Evolutionary conservation across 2,329 filamentous ascomycete species (phyloP).

Genomic region (Ascocoryne sarcoides): DNA sequence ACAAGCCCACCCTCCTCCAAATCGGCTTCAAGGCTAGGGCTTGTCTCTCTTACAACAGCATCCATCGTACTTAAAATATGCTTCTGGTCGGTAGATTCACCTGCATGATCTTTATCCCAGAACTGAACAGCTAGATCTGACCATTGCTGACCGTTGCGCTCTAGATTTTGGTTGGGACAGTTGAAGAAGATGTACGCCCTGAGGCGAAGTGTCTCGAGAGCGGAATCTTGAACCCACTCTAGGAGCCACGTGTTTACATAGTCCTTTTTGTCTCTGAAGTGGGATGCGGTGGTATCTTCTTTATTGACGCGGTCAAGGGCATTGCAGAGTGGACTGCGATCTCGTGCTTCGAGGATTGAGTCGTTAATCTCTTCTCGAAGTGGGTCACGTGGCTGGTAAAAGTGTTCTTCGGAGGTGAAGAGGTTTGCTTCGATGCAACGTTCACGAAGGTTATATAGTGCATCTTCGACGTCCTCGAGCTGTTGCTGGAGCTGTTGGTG

Average conservation of each 20-base stretch:
- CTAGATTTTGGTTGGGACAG: constrained; percentile 5
- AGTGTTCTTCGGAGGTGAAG: constrained; percentile 14
- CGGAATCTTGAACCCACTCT: constrained; percentile 16
- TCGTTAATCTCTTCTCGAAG: constrained; percentile 19
- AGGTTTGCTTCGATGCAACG: constrained; percentile 14
- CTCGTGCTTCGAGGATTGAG: constrained; percentile 12
- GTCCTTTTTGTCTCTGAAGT: constrained; percentile 14
- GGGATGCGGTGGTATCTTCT: neutral
- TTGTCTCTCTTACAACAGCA: constrained; percentile 11
- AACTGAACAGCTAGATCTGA: constrained; percentile 10
- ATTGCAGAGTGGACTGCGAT: constrained; percentile 14
- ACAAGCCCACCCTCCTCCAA: neutral
- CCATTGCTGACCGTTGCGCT: constrained; percentile 14
- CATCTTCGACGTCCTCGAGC: constrained; percentile 13
- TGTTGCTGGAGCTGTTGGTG: constrained; percentile 11
- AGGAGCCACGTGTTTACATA: constrained; percentile 20
- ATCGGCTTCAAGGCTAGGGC: neutral
- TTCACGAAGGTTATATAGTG: constrained; percentile 12
- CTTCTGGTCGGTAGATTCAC: constrained; percentile 7
- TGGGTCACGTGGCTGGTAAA: constrained; percentile 15
- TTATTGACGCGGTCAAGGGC: constrained; percentile 7
- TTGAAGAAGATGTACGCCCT: constrained; percentile 10
- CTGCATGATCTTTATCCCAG: constrained; percentile 16
- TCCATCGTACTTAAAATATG: constrained; percentile 13
- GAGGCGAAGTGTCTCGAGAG: constrained; percentile 12